phyloP scores from a whole-genome alignment of 169 alveolate species.

The Perkinsus olseni region DNA sequence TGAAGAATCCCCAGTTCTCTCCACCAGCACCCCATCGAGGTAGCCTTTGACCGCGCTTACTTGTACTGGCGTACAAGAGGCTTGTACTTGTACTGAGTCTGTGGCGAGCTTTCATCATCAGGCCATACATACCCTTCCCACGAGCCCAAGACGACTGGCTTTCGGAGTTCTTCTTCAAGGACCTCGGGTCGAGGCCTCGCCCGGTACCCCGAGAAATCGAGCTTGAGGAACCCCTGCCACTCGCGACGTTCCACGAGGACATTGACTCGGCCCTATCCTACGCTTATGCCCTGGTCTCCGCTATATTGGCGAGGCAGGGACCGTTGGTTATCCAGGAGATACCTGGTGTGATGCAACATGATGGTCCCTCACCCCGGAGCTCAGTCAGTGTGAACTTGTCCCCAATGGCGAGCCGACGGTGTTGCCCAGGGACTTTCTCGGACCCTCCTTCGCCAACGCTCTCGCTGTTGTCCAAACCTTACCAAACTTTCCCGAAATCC shows the following conservation, averaged over 20 bases:
- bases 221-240: not conserved
- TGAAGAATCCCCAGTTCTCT: not conserved
- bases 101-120: no score
- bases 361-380: not conserved
- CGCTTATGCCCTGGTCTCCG: not conserved
- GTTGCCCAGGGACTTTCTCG: not conserved
- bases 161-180: not conserved
- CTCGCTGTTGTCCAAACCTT: not conserved
- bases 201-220: not conserved
- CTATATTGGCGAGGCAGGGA: not conserved
- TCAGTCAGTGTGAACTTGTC: not conserved
- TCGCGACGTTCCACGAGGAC: not conserved
- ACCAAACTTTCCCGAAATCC: not conserved
- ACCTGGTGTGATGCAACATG: not conserved
- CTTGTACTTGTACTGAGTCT: no score
- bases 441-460: not conserved
- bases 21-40: not conserved
- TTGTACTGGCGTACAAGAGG: no score
- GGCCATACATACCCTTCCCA: not conserved
- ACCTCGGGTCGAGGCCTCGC: not conserved
- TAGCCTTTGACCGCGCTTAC: not conserved
- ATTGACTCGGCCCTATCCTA: not conserved
- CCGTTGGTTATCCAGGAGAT: not conserved
- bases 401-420: not conserved
- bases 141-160: not conserved